Evolutionary conservation across 1,284 basidiomycete genomes (phyloP).

Genomic region (Ganoderma boninense): DNA sequence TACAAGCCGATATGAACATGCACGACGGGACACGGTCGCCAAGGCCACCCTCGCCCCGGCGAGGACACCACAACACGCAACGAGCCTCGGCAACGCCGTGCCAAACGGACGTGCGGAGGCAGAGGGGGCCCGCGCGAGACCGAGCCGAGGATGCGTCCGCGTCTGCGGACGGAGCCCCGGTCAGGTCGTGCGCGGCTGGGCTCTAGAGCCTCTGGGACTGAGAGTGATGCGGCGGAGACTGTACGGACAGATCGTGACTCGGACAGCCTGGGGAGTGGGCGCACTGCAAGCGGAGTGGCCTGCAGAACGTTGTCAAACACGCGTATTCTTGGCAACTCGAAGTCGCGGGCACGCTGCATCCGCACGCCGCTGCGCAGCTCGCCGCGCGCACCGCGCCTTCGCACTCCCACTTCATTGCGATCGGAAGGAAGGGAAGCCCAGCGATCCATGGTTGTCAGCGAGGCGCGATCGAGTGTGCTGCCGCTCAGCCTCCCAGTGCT

Average conservation of each 20-base stretch:
- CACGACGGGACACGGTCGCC: slow-evolving; percentile 20
- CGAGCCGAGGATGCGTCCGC: not conserved
- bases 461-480: slow-evolving; percentile 3
- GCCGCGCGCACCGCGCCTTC: not conserved
- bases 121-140: not conserved
- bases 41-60: slow-evolving; percentile 24
- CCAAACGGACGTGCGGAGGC: not conserved
- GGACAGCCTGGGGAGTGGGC: not conserved
- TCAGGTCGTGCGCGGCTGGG: not conserved
- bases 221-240: not conserved
- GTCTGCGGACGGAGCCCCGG: not conserved
- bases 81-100: not conserved
- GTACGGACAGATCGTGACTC: too few relatives aligned
- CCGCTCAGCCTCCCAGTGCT: not conserved
- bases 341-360: not conserved
- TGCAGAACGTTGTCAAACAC: slow-evolving; percentile 5
- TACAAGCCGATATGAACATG: slow-evolving; percentile 23
- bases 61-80: slow-evolving; percentile 3
- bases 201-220: not conserved
- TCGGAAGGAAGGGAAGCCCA: not conserved
- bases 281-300: not conserved
- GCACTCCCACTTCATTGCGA: slow-evolving; percentile 4
- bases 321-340: not conserved
- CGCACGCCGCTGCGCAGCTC: not conserved
- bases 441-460: not conserved